Conservation (phyloP, 257 asterid genomes). For the Solanum bukasovii region DNA sequence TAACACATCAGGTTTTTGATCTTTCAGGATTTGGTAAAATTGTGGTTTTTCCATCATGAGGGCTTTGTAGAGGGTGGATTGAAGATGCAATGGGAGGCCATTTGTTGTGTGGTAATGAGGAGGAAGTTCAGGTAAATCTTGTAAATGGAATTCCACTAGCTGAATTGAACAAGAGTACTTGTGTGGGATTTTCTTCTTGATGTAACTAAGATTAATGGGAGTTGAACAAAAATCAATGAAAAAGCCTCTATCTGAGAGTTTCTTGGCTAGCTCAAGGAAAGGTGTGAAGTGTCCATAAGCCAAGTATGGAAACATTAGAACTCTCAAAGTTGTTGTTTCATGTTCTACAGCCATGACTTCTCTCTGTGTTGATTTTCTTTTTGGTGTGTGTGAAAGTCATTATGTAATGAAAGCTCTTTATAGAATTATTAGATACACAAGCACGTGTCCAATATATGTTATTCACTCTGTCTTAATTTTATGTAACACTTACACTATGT, state of each 20-base stretch:
- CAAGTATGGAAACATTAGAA: constrained; percentile 1
- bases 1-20: constrained; percentile 28
- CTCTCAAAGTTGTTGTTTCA: not conserved
- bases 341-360: not conserved
- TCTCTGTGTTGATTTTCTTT: not conserved
- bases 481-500: too few species aligned
- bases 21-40: constrained; percentile 5
- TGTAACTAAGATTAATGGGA: constrained; percentile 17
- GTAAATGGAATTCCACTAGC: constrained; percentile 28
- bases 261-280: constrained; percentile 26
- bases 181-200: constrained; percentile 12
- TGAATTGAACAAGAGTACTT: constrained; percentile 14
- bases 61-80: constrained; percentile 17
- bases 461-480: too few species aligned
- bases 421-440: not conserved
- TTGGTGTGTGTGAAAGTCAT: not conserved
- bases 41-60: constrained; percentile 13
- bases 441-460: too few species aligned
- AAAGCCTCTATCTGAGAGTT: constrained; percentile 14
- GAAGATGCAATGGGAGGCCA: constrained; percentile 8
- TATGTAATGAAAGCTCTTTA: not conserved
- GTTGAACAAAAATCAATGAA: not conserved
- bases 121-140: not conserved
- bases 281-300: constrained; percentile 29
- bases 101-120: not conserved